Evolutionary conservation across 2,329 filamentous ascomycete genomes (phyloP).

Genomic region (Neofusicoccum kwambonambiense): DNA sequence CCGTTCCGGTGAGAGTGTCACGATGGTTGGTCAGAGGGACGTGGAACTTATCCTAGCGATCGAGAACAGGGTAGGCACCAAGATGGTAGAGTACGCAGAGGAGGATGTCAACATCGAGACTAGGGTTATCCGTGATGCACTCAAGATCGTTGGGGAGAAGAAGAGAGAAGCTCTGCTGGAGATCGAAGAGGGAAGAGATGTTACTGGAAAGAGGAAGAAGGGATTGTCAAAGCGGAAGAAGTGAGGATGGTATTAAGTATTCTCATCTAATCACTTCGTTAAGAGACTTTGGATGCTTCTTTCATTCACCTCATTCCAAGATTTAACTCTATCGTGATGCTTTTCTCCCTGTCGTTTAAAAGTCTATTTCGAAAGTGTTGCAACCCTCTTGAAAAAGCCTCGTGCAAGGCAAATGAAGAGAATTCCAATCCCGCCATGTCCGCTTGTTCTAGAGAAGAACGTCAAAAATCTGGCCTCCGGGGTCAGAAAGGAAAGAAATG

Average conservation of each 20-base stretch:
- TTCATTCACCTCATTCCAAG: background rate
- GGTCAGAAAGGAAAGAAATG: background rate
- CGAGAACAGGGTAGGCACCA: slow-evolving; percentile 73
- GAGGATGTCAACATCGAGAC: slow-evolving; percentile 94
- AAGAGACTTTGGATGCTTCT: background rate
- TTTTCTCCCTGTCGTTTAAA: background rate
- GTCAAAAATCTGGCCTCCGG: too few species aligned
- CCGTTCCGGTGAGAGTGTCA: slow-evolving; percentile 76
- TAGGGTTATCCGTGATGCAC: slow-evolving; percentile 75
- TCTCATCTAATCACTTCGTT: background rate
- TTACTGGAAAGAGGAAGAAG: slow-evolving; percentile 72
- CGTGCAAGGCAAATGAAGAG: too few species aligned
- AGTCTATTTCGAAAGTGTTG: background rate
- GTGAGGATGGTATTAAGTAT: background rate
- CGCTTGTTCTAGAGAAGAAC: too few species aligned
- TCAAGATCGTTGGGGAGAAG: slow-evolving; percentile 93
- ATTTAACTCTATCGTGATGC: background rate
- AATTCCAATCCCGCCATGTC: too few species aligned
- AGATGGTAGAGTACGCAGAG: slow-evolving; percentile 82
- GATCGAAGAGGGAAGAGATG: slow-evolving; percentile 88
- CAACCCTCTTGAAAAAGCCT: too few species aligned
- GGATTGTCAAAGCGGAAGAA: slow-evolving; percentile 28
- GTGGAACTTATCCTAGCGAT: slow-evolving; percentile 89
- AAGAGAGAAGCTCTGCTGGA: slow-evolving; percentile 88
- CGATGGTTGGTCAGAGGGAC: slow-evolving; percentile 89